A percentile compares a stretch with the other conserved stretches of the same genome.
These are phyloP conservation scores for Diaporthe vaccinii DNA, from an alignment of 2,329 filamentous ascomycete genomes.

Conservation along the genomic window DNA sequence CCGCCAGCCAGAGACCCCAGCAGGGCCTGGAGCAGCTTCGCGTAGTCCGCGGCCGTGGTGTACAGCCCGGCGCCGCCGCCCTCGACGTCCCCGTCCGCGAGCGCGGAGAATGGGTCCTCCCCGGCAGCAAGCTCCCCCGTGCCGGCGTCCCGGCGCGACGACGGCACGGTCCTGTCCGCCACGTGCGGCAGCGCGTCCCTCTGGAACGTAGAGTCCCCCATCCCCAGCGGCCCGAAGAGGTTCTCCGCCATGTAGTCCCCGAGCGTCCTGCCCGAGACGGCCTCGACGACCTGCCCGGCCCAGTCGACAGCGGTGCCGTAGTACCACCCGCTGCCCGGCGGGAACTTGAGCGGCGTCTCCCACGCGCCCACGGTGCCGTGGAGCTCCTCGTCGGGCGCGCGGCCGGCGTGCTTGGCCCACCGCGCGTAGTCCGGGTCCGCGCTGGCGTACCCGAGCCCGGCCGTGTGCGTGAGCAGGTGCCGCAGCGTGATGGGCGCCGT, in stretches of 20 bases:
- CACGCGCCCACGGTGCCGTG: constrained; percentile 54
- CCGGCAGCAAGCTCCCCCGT: constrained; percentile 35
- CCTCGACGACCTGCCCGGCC: constrained; percentile 60
- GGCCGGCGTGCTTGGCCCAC: constrained; percentile 56
- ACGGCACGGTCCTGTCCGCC: constrained; percentile 38
- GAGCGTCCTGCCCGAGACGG: constrained; percentile 53
- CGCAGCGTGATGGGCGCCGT: constrained; percentile 54
- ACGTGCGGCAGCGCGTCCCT: constrained; percentile 33
- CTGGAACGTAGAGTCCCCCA: constrained; percentile 54
- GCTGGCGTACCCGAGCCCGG: constrained; percentile 60
- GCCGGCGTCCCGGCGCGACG: constrained; percentile 38
- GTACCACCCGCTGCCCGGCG: constrained; percentile 62
- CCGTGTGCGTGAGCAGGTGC: constrained; percentile 63
- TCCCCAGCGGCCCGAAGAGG: constrained; percentile 54
- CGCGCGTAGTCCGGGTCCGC: constrained; percentile 54
- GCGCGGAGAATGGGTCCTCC: constrained; percentile 39
- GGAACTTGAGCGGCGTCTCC: constrained; percentile 58
- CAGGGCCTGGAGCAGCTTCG: constrained; percentile 51
- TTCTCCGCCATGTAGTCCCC: constrained; percentile 54
- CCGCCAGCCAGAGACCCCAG: constrained; percentile 44
- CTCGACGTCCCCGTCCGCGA: constrained; percentile 52
- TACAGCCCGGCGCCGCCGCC: constrained; percentile 60
- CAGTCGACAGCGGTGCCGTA: constrained; percentile 64
- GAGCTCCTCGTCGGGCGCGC: constrained; percentile 48
- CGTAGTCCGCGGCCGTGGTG: constrained; percentile 57